Base-by-base conservation (phyloP, 345 rosid genomes). In the Brassica incana region DNA sequence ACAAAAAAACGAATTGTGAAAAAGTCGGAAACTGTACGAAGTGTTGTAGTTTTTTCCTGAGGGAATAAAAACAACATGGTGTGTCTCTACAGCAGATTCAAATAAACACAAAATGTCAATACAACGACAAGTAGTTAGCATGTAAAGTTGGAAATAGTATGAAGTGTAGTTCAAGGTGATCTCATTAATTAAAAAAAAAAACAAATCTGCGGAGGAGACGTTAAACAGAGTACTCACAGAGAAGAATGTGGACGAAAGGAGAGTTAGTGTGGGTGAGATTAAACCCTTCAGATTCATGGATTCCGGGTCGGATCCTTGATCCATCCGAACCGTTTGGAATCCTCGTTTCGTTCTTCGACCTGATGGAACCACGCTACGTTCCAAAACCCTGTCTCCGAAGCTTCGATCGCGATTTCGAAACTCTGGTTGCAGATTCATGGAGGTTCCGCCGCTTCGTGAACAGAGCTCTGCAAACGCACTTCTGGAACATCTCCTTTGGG, bases 271-370 rank as follows among this genome's bases (percentile, higher is more conserved):
- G 80, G 80, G 73, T 58, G 4, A 6, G 10, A 30, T 2, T 58
- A 0, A 71, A 54, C 38, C 8, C 6, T 15, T 32, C 76, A 2
- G 64, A 76, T 65, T 14, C 40, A 65, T 80, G 80, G 80, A 76
- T 80, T 58, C 83, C 83, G 56, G 83, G 80, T 80, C 83, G 45
- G 69, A 23, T 80, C 33, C 72, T 38, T 3, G 77, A 80, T 75
- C 73, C 68, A 71, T 70, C 80, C 2, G 68, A 29, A 38, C 16
- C 83, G 18, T 45, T 65, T 0, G 68, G 76, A 30, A 6, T 40
- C 35, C 6, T 64, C 1, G 73, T 80, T 4, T 80, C 80, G 0
- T 75, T 80, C 83, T 75, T 80, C 76, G 77, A 65, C 58, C 25
- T 65, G 2, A 70, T 70, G 56, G 69, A 75, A 16, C 76, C 77